Evolutionary conservation across 805 yeast genomes (phyloP).

Genomic region (Starmerella ratchasimensis): DNA sequence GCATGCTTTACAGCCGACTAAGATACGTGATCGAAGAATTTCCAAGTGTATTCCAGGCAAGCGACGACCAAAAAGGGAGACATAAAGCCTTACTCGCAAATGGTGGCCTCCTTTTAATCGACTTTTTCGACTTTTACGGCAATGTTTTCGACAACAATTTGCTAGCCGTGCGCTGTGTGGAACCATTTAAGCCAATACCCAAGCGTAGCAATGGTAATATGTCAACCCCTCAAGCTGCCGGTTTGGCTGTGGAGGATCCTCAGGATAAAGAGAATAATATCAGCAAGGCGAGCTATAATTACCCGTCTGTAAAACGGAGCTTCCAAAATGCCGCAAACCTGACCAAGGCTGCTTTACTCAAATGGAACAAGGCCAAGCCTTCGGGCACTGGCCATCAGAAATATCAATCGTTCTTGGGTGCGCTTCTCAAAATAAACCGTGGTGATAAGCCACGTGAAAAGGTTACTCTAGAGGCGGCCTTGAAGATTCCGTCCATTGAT

Average conservation of each 20-base stretch:
- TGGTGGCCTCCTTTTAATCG: constrained; percentile 73
- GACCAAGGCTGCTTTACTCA: constrained; percentile 10
- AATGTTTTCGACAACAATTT: constrained; percentile 73
- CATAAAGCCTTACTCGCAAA: constrained; percentile 41
- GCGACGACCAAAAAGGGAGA: background rate
- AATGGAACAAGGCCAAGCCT: background rate
- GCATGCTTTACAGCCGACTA: constrained; percentile 74
- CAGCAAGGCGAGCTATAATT: constrained; percentile 70
- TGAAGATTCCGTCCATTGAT: constrained; percentile 1
- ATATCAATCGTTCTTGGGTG: constrained; percentile 18
- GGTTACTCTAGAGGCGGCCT: constrained; percentile 4
- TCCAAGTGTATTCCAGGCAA: constrained; percentile 1
- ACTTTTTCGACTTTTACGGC: constrained; percentile 87
- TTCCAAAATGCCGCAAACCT: constrained; percentile 30
- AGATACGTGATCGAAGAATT: background rate
- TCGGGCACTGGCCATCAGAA: constrained; percentile 1
- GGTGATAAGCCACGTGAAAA: constrained; percentile 2
- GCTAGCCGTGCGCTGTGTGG: constrained; percentile 54
- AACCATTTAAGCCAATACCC: constrained; percentile 43
- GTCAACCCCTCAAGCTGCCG: constrained; percentile 35
- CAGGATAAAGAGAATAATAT: constrained; percentile 72
- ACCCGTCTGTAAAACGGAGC: constrained; percentile 66
- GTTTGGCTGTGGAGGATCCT: constrained; percentile 78
- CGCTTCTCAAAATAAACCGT: constrained; percentile 9
- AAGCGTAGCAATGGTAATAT: constrained; percentile 43